Percentiles rank a stretch among this genome's conserved stretches.
These are phyloP conservation scores for Fusarium multiceps DNA, from an alignment of 2,329 filamentous ascomycete genomes.

Conservation along the genomic window DNA sequence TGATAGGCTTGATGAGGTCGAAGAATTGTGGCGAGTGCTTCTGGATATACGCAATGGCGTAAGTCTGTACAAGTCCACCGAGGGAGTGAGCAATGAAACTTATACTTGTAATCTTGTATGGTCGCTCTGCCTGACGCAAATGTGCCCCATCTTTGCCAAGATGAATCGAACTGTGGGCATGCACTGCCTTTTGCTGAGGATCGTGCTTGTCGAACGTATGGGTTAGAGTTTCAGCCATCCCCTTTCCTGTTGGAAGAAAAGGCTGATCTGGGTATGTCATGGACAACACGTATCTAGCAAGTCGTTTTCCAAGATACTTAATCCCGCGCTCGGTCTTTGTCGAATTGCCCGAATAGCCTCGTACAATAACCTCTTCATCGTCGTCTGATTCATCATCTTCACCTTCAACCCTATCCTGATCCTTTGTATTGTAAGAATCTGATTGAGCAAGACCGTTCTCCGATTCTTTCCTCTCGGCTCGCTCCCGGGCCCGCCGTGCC, in stretches of 20 bases:
- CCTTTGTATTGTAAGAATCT: conserved; percentile 31
- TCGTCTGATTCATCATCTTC: conserved; percentile 64
- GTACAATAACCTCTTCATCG: conserved; percentile 86
- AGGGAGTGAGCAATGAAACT: conserved; percentile 95
- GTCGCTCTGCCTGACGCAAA: conserved; percentile 59
- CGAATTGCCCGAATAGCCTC: conserved; percentile 90
- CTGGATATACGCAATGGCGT: conserved; percentile 95
- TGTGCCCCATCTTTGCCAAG: conserved; percentile 66
- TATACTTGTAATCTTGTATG: conserved; percentile 91
- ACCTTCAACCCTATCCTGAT: conserved; percentile 54
- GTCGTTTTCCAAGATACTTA: conserved; percentile 93
- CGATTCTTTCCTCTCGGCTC: conserved; percentile 47
- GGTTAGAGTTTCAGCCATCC: conserved; percentile 57
- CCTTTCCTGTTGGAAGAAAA: conserved; percentile 74
- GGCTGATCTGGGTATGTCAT: conserved; percentile 96
- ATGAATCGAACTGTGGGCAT: conserved; percentile 72
- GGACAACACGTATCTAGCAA: conserved; percentile 89
- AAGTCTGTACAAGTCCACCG: conserved; percentile 89
- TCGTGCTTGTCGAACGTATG: conserved; percentile 57
- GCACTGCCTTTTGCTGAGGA: conserved; percentile 60
- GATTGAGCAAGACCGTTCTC: conserved; percentile 16
- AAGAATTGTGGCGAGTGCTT: conserved; percentile 96
- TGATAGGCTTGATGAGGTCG: conserved; percentile 83
- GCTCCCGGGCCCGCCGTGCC: conserved; percentile 65
- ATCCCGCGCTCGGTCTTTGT: conserved; percentile 94